Conservation (phyloP, 2,329 filamentous ascomycete genomes). For the Epichloe typhina region DNA sequence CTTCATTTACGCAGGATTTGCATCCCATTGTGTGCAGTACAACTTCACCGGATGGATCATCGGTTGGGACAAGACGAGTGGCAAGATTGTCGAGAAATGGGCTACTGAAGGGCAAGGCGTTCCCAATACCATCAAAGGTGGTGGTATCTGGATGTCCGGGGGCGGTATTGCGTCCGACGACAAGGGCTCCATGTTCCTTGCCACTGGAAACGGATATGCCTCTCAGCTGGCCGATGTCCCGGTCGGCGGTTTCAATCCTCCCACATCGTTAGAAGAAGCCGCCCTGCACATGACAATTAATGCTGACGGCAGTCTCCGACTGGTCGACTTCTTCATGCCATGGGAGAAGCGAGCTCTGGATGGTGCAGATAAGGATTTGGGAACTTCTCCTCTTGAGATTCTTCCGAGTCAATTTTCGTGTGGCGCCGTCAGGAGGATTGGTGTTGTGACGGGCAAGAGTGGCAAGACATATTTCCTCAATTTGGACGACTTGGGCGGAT, state of each 20-base stretch:
- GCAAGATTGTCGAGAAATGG: slow-evolving; percentile 24
- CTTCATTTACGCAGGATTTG: slow-evolving; percentile 38
- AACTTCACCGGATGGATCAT: slow-evolving; percentile 42
- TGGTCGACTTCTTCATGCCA: slow-evolving; percentile 42
- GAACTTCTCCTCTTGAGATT: slow-evolving; percentile 31
- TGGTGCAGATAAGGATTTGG: slow-evolving; percentile 37
- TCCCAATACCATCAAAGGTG: slow-evolving; percentile 22
- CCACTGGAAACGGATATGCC: slow-evolving; percentile 28
- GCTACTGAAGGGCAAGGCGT: slow-evolving; percentile 29
- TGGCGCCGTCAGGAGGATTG: slow-evolving; percentile 30
- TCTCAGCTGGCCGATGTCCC: slow-evolving; percentile 22
- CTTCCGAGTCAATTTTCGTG: slow-evolving; percentile 29
- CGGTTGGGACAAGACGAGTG: slow-evolving; percentile 30
- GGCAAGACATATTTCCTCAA: slow-evolving; percentile 34
- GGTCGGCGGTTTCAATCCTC: no score
- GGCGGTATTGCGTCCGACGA: slow-evolving; percentile 27
- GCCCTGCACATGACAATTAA: slow-evolving; percentile 30
- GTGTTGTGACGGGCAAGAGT: slow-evolving; percentile 36
- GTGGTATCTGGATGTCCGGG: slow-evolving; percentile 31
- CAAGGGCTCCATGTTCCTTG: slow-evolving; percentile 25
- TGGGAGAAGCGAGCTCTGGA: slow-evolving; percentile 37
- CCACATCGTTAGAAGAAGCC: no score
- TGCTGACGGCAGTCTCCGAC: slow-evolving; percentile 25
- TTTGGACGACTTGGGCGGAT: slow-evolving; percentile 27
- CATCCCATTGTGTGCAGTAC: slow-evolving; percentile 41